Evolutionary conservation across 371 early-diverging fungal species (phyloP).

Genomic region (Mortierella sp.): DNA sequence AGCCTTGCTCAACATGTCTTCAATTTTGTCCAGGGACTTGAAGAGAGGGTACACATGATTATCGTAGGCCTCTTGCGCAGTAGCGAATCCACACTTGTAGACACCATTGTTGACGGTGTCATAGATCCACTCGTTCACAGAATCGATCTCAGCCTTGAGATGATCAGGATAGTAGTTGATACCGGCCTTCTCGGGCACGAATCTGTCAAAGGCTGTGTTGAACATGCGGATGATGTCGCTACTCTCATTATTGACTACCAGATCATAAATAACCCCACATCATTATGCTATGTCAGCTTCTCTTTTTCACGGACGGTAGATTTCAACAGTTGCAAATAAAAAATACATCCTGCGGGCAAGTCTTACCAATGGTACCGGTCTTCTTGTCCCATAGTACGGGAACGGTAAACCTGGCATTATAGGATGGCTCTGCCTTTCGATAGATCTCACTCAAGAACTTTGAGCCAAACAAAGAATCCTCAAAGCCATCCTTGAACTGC

Average conservation of each 20-base stretch:
- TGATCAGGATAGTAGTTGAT: slow-evolving; percentile 82
- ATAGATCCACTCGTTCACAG: slow-evolving; percentile 90
- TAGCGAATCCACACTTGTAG: slow-evolving; percentile 90
- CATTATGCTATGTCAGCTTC: too few species aligned
- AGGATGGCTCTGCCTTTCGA: slow-evolving; percentile 77
- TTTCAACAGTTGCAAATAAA: too few species aligned
- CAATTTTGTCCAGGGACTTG: slow-evolving; percentile 83
- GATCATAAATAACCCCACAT: too few species aligned
- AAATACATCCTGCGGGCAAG: too few species aligned
- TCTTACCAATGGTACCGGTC: slow-evolving; percentile 78
- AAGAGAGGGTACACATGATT: slow-evolving; percentile 76
- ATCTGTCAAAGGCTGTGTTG: slow-evolving; percentile 84
- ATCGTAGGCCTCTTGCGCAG: slow-evolving; percentile 84
- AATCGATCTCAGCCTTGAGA: slow-evolving; percentile 82
- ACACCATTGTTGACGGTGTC: slow-evolving; percentile 85
- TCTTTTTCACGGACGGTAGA: too few species aligned
- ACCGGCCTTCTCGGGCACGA: slow-evolving; percentile 67
- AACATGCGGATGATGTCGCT: slow-evolving; percentile 95
- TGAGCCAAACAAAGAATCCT: slow-evolving; percentile 77
- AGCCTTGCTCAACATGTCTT: slow-evolving; percentile 73
- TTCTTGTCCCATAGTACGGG: slow-evolving; percentile 93
- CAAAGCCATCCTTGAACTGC: slow-evolving; percentile 84
- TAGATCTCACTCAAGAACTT: slow-evolving; percentile 85
- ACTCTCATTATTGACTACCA: slow-evolving; percentile 95
- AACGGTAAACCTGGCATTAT: slow-evolving; percentile 78